A percentile compares a stretch with the other conserved stretches of the same genome.
Conservation (phyloP, 805 yeast species). For the Yarrowia bubula region DNA sequence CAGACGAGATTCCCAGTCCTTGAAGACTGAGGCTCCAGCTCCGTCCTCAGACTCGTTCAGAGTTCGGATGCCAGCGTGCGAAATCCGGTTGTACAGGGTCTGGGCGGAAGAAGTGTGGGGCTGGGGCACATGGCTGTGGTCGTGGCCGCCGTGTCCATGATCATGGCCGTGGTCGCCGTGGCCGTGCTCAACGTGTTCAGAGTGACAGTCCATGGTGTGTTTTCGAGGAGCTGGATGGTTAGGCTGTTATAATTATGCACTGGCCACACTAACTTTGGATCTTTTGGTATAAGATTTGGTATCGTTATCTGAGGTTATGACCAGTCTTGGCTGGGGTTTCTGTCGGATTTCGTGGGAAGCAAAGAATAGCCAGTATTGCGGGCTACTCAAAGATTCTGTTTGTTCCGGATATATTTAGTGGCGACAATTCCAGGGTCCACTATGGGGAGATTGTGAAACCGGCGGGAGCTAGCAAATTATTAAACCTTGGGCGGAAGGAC, state of each 20-base stretch:
- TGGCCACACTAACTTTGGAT: constrained; percentile 3
- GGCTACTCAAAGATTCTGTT: not conserved
- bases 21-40: constrained; percentile 55
- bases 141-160: constrained; percentile 34
- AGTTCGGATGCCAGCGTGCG: constrained; percentile 57
- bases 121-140: constrained; percentile 58
- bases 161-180: constrained; percentile 42
- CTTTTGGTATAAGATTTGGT: constrained; percentile 8
- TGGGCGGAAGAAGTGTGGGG: constrained; percentile 68
- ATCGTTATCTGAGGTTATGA: constrained; percentile 12
- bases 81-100: constrained; percentile 55
- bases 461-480: not conserved
- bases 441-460: not conserved
- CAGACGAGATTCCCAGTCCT: constrained; percentile 51
- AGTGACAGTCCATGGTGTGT: constrained; percentile 9
- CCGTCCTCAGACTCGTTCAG: constrained; percentile 58
- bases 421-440: not conserved
- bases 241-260: constrained; percentile 1
- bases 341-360: not conserved
- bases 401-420: not conserved
- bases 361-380: not conserved
- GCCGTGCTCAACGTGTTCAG: constrained; percentile 18
- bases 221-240: not conserved
- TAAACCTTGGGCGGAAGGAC: not conserved
- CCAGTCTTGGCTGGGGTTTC: not conserved